A percentile compares a stretch with the other conserved stretches of the same genome.
phyloP scores from a whole-genome alignment of 108 stramenopile species.

The Pseudonitzschia multistriata region DNA sequence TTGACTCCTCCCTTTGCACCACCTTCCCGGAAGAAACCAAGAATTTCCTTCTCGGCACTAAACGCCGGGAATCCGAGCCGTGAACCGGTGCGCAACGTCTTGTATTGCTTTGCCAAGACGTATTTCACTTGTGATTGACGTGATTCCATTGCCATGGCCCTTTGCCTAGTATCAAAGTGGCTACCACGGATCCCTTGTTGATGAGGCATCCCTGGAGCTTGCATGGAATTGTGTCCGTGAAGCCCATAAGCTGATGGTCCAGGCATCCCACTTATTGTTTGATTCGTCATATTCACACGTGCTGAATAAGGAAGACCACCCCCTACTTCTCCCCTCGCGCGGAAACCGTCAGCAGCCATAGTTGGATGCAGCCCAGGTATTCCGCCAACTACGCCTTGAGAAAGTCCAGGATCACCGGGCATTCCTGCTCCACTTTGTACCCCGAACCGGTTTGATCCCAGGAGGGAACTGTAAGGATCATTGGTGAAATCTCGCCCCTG shows the following conservation, averaged over 20 bases:
- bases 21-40: conserved; percentile 50
- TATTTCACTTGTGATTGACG: conserved; percentile 45
- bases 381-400: background rate
- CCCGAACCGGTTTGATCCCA: background rate
- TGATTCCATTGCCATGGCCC: background rate
- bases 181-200: background rate
- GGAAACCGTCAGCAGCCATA: conserved; percentile 15
- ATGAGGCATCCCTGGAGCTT: background rate
- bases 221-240: background rate
- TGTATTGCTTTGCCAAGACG: conserved; percentile 63
- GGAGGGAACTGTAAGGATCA: conserved; percentile 6
- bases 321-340: conserved; percentile 1
- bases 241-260: background rate
- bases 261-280: background rate
- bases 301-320: conserved; percentile 12
- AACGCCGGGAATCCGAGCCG: conserved; percentile 62
- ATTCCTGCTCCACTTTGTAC: background rate
- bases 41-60: conserved; percentile 45
- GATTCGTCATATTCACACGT: background rate
- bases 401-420: background rate
- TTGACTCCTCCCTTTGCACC: conserved; percentile 24
- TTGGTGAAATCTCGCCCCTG: background rate
- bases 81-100: conserved; percentile 47
- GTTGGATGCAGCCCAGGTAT: conserved; percentile 15
- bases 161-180: conserved; percentile 1